These are phyloP conservation scores for Paramecium biaurelia DNA, from an alignment of 73 alveolate species.

Conservation along the genomic window DNA sequence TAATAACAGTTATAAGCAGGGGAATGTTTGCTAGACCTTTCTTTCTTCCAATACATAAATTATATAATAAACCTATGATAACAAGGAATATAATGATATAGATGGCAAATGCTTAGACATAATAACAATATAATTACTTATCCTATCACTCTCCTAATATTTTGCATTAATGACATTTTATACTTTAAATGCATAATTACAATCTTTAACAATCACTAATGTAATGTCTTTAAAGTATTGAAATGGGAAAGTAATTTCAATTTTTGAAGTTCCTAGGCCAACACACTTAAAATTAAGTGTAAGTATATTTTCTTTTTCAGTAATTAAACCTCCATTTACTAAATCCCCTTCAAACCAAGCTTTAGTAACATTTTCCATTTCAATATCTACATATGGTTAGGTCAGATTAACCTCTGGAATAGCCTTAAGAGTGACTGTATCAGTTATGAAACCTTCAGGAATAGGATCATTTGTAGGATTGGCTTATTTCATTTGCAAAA, in stretches of 20 bases:
- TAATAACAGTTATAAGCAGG: background rate
- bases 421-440: background rate
- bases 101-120: background rate
- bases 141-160: constrained; percentile 4
- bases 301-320: background rate
- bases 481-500: background rate
- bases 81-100: background rate
- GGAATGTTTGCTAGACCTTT: constrained; percentile 38
- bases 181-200: background rate
- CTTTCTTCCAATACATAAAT: constrained; percentile 23
- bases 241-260: constrained; percentile 22
- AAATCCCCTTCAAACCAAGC: constrained; percentile 41
- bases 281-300: background rate
- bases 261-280: background rate
- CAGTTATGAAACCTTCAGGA: background rate
- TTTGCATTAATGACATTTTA: constrained; percentile 1
- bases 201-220: background rate
- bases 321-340: background rate
- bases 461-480: background rate
- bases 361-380: constrained; percentile 6
- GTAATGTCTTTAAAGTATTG: constrained; percentile 10
- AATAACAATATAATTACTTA: background rate
- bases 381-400: constrained; percentile 10
- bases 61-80: background rate
- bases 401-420: constrained; percentile 25